Conservation (phyloP, 1,284 basidiomycete species). For the Megacollybia platyphylla region DNA sequence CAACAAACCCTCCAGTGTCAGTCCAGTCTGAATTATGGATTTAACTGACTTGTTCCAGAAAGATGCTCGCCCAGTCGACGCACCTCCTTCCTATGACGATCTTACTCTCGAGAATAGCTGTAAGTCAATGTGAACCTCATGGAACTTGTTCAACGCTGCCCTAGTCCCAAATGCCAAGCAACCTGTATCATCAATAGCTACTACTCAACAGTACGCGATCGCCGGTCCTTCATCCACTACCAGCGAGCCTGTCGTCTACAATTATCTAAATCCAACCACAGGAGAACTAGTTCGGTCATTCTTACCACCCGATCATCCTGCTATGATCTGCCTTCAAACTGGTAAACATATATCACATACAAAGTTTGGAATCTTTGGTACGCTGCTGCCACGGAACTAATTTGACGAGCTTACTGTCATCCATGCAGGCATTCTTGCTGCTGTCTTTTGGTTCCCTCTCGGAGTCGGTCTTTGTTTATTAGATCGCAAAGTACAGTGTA, state of each 20-base stretch:
- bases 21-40: too few relatives aligned
- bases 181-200: constrained; percentile 1
- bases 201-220: constrained; percentile 4
- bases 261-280: constrained; percentile 12
- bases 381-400: constrained; percentile 11
- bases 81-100: not conserved
- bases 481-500: constrained; percentile 54
- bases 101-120: too few relatives aligned
- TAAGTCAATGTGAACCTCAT: too few relatives aligned
- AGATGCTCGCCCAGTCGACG: too few relatives aligned
- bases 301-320: constrained; percentile 62
- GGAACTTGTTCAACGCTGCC: too few relatives aligned
- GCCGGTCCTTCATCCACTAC: constrained; percentile 10
- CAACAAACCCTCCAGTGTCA: too few relatives aligned
- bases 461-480: constrained; percentile 64
- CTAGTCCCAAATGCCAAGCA: not conserved
- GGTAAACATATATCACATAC: constrained; percentile 51
- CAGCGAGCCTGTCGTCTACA: constrained; percentile 10
- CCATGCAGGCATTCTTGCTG: constrained; percentile 51
- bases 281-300: constrained; percentile 21
- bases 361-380: constrained; percentile 56
- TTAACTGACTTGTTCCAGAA: too few relatives aligned
- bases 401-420: constrained; percentile 2
- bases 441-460: constrained; percentile 72
- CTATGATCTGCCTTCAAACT: constrained; percentile 70